Percentiles rank a stretch among this genome's conserved stretches.
Evolutionary conservation across 805 yeast genomes (phyloP).

Genomic region (Pichia exigua): DNA sequence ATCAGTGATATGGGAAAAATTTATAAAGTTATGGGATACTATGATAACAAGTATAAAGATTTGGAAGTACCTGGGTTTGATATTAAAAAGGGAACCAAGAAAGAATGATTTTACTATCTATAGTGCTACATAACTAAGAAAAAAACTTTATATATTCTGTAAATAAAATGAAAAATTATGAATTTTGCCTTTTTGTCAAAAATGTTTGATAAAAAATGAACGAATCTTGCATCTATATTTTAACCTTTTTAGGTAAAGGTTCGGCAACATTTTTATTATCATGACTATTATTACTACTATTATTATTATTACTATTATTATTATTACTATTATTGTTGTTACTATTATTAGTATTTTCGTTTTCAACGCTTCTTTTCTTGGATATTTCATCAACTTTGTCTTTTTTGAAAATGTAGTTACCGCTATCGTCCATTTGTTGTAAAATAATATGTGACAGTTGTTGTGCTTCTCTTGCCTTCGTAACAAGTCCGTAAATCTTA

Average conservation of each 20-base stretch:
- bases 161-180: no score
- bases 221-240: no score
- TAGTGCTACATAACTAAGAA: background rate
- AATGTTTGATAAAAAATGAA: no score
- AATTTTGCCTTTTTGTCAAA: no score
- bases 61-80: constrained; percentile 48
- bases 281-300: no score
- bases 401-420: constrained; percentile 14
- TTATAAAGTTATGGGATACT: constrained; percentile 62
- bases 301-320: no score
- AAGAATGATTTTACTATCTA: background rate
- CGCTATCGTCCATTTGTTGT: constrained; percentile 31
- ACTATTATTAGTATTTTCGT: background rate
- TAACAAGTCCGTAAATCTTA: constrained; percentile 47
- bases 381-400: constrained; percentile 3
- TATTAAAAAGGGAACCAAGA: background rate
- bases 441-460: constrained; percentile 35
- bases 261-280: background rate
- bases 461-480: constrained; percentile 47
- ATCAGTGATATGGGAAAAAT: constrained; percentile 65
- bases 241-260: background rate
- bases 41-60: constrained; percentile 31
- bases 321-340: no score
- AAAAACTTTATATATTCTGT: no score
- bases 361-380: background rate